A percentile compares a stretch with the other conserved stretches of the same genome.
These are phyloP conservation scores for Choricystis sp. DNA, from an alignment of 139 green algal genomes.

Conservation along the genomic window DNA sequence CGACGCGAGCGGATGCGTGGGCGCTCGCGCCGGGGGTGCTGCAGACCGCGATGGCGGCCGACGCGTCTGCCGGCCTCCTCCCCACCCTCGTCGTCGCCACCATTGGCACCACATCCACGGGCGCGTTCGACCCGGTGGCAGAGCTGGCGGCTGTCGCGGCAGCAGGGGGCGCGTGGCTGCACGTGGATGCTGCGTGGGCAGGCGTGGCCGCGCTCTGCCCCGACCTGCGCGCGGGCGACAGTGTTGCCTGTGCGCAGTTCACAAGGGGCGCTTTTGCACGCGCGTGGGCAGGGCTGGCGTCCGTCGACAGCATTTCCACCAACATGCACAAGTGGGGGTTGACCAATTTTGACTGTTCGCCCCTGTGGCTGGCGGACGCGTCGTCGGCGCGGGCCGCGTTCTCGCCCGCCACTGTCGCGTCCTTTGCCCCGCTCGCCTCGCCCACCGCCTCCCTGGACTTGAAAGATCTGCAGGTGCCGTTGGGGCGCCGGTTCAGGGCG, in stretches of 20 bases:
- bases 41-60: constrained; percentile 25
- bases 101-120: constrained; percentile 57
- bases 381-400: constrained; percentile 38
- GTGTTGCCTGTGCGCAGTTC: too few species aligned
- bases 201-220: constrained; percentile 39
- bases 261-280: too few species aligned
- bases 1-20: constrained; percentile 16
- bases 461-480: constrained; percentile 56
- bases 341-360: constrained; percentile 63
- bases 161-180: constrained; percentile 18
- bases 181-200: constrained; percentile 73
- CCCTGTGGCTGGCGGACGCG: constrained; percentile 46
- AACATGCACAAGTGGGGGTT: constrained; percentile 50
- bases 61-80: constrained; percentile 37
- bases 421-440: constrained; percentile 1
- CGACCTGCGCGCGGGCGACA: constrained; percentile 29
- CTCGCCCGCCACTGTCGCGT: too few species aligned
- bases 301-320: constrained; percentile 30
- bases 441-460: not conserved
- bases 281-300: constrained; percentile 38
- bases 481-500: constrained; percentile 46
- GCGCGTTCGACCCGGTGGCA: constrained; percentile 46
- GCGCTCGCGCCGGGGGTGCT: constrained; percentile 35
- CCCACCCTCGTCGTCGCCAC: constrained; percentile 57
- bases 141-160: constrained; percentile 15